Evolutionary conservation across 495 filamentous ascomycete genomes (phyloP).

Genomic region (Niebla homalea): DNA sequence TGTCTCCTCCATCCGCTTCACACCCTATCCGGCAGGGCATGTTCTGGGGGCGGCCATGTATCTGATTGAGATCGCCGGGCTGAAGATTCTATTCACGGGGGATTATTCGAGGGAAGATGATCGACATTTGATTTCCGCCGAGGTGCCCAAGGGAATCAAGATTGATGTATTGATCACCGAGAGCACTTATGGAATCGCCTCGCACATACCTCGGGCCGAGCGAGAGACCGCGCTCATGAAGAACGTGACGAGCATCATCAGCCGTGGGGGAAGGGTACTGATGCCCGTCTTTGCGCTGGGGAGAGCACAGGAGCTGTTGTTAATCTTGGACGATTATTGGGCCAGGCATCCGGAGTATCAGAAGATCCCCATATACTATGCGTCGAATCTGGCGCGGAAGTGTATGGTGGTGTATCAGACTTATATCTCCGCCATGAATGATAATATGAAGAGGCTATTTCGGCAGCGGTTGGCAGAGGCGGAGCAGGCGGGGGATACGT

Average conservation of each 20-base stretch:
- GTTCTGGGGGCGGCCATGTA: conserved; percentile 99
- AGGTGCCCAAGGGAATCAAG: conserved; percentile 70
- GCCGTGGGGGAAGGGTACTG: conserved; percentile 79
- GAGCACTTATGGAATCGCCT: conserved; percentile 88
- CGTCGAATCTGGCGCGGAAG: conserved; percentile 80
- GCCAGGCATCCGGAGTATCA: conserved; percentile 71
- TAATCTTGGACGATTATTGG: conserved; percentile 98
- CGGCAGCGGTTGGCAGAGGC: conserved; percentile 76
- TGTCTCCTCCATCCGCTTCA: conserved; percentile 89
- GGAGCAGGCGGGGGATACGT: conserved; percentile 55
- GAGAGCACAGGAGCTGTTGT: conserved; percentile 78
- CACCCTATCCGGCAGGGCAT: conserved; percentile 90
- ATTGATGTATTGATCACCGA: conserved; percentile 95
- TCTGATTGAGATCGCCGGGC: conserved; percentile 83
- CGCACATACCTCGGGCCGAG: conserved; percentile 76
- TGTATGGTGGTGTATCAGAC: conserved; percentile 99
- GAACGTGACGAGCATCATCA: conserved; percentile 75
- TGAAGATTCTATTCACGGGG: conserved; percentile 93
- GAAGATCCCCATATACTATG: conserved; percentile 90
- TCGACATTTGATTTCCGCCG: conserved; percentile 82
- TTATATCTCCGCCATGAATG: conserved; percentile 94
- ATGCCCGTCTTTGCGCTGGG: conserved; percentile 95
- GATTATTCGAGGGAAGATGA: conserved; percentile 94
- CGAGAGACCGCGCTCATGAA: conserved; percentile 91
- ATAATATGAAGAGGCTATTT: conserved; percentile 89